Evolutionary conservation across 345 rosid species (phyloP), one percentile per base, ranked within the genome.

Genomic region (Syzygium aromaticum): DNA sequence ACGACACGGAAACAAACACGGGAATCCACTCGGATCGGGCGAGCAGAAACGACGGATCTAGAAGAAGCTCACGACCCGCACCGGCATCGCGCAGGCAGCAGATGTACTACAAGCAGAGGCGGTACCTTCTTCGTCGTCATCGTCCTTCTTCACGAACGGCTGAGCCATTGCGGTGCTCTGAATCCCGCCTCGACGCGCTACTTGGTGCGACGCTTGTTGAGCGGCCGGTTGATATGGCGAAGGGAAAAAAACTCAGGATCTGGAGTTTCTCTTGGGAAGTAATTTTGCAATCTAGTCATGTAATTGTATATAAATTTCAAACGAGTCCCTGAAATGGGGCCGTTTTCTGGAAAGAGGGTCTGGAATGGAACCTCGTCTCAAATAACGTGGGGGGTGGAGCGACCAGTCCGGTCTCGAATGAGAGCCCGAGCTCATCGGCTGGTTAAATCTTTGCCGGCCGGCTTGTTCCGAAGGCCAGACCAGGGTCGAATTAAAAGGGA

Each of bases 41-140:
- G 73, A 61, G 33, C 73, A 8, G 17, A 17, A 17, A 19, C 49
- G 6, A 73, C 49, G 82, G 82, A 73, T 38, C 82, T 33, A 73
- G 80, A 43, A 43, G 38, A 38, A 33, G 46, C 82, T 43, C 23
- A 38, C 1, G 77, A 0, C 53, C 27, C 21, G 87, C 51, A 11
- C n/a, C 53, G 40, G 30, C 67, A 56, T 46, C 22, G 13, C 38
- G 15, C 49, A 25, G 54, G 30, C 49, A 15, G 63, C 53, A 9
- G 63, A 67, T 23, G 11, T 2, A 53, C 8, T 2, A 53, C 8
- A 8, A 51, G 52, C 22, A 11, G 46, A 40, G 85, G 52, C 59
- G 54, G 86, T 5, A 98, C 99, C 95, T 94, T 98, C 99, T 85
- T 98, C 99, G 91, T 98, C 99, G 91, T 98, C 99, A 86, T 98